A percentile compares a stretch with the other conserved stretches of the same genome.
phyloP scores from a whole-genome alignment of 768 basidiomycete genomes.

The Pluteus cervinus region DNA sequence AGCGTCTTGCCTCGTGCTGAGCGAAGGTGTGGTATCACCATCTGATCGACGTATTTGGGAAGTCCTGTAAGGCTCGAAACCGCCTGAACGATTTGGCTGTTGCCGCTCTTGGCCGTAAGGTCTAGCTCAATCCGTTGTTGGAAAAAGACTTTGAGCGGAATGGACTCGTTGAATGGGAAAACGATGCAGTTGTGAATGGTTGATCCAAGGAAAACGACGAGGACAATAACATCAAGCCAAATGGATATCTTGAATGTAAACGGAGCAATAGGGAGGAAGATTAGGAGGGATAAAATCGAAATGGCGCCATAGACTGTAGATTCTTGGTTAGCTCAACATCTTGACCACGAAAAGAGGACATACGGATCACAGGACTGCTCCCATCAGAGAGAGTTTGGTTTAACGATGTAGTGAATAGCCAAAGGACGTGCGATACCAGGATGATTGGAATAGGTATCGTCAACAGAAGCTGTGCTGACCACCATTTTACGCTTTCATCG shows the following conservation, averaged over 20 bases:
- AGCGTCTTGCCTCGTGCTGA: conserved; percentile 36
- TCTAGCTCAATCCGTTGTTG: conserved; percentile 50
- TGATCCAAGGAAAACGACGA: conserved; percentile 36
- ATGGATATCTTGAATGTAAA: conserved; percentile 50
- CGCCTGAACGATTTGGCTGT: conserved; percentile 17
- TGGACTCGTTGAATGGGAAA: conserved; percentile 57
- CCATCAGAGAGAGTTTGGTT: conserved; percentile 25
- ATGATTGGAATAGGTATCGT: conserved; percentile 21
- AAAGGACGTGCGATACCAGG: conserved; percentile 20
- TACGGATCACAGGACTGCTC: conserved; percentile 35
- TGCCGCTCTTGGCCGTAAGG: conserved; percentile 13
- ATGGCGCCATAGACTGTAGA: conserved; percentile 43
- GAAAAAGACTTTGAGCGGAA: conserved; percentile 71
- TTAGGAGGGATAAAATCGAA: conserved; percentile 40
- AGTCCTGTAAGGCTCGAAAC: conserved; percentile 42
- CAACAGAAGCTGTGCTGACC: conserved; percentile 22
- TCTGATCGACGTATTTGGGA: conserved; percentile 31
- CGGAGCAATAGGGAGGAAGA: conserved; percentile 56
- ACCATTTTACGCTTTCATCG: conserved; percentile 18
- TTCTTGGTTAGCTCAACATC: conserved; percentile 1
- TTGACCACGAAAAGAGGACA: conserved; percentile 16
- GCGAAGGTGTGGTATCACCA: conserved; percentile 45
- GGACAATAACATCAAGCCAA: conserved; percentile 17
- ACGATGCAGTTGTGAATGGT: conserved; percentile 36
- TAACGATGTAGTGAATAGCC: conserved; percentile 19